These are phyloP conservation scores for Eutypa lata DNA, from an alignment of 2,329 filamentous ascomycete genomes.

Conservation along the genomic window DNA sequence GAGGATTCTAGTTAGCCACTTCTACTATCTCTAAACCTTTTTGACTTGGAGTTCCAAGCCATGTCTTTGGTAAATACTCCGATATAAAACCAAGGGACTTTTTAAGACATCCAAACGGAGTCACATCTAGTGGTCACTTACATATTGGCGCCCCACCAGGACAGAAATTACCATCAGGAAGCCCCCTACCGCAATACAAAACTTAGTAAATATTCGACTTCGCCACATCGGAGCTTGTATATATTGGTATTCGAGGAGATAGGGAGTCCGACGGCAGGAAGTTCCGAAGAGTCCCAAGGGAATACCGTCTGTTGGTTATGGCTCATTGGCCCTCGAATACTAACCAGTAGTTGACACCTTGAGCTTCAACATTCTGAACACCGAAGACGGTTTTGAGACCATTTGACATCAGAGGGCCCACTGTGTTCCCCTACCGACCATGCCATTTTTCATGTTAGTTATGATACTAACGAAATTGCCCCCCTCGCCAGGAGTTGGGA, in stretches of 20 bases:
- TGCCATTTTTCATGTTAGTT: background rate
- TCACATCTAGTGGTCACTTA: too few relatives aligned
- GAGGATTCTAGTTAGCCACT: background rate
- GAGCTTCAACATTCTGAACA: constrained; percentile 23
- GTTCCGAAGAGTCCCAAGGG: background rate
- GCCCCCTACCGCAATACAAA: constrained; percentile 7
- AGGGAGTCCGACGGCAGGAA: background rate
- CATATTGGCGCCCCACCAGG: constrained; percentile 22
- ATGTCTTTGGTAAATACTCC: too few relatives aligned
- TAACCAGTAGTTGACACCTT: constrained; percentile 24
- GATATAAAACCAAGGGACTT: too few relatives aligned
- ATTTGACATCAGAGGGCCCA: constrained; percentile 23
- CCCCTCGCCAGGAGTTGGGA: background rate
- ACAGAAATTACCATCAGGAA: constrained; percentile 25
- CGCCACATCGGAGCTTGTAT: background rate
- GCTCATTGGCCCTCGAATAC: background rate
- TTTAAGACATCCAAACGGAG: too few relatives aligned
- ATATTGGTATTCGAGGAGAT: background rate
- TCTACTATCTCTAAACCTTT: too few relatives aligned
- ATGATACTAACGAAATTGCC: background rate
- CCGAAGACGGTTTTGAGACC: constrained; percentile 24
- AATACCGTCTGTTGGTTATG: background rate
- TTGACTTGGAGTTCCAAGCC: too few relatives aligned
- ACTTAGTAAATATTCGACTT: background rate
- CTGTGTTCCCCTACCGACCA: constrained; percentile 17